phyloP scores from a whole-genome alignment of 768 basidiomycete species.

The Lepiota subincarnata region DNA sequence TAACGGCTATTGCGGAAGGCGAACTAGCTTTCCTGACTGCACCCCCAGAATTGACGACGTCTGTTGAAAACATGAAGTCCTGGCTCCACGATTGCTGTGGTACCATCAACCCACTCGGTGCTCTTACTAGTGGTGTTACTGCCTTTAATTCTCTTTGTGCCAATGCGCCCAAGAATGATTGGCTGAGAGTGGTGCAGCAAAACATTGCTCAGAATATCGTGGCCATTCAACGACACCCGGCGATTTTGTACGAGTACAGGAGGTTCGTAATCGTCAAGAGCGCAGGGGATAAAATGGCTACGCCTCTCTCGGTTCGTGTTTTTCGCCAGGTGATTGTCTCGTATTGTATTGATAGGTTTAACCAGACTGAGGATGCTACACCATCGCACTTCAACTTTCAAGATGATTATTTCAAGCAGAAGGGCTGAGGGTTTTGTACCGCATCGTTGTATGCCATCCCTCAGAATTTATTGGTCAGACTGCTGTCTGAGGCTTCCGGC shows the following conservation, averaged over 20 bases:
- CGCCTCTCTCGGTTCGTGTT: slow-evolving; percentile 44
- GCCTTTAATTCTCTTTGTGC: slow-evolving; percentile 35
- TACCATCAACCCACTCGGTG: slow-evolving; percentile 31
- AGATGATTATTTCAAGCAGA: slow-evolving; percentile 35
- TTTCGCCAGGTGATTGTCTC: neutral
- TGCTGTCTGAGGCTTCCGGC: neutral
- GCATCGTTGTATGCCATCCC: neutral
- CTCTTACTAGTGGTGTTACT: slow-evolving; percentile 40
- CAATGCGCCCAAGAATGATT: slow-evolving; percentile 26
- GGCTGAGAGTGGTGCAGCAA: slow-evolving; percentile 34
- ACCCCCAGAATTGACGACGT: slow-evolving; percentile 32
- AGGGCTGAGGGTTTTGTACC: neutral
- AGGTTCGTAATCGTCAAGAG: slow-evolving; percentile 60
- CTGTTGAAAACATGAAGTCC: slow-evolving; percentile 17
- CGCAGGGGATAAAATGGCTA: slow-evolving; percentile 24
- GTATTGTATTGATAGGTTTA: slow-evolving; percentile 2
- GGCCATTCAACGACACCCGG: slow-evolving; percentile 59
- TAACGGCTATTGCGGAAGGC: slow-evolving; percentile 53
- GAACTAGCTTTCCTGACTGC: slow-evolving; percentile 48
- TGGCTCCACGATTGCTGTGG: slow-evolving; percentile 40
- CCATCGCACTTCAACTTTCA: slow-evolving; percentile 48
- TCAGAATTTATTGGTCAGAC: too few species aligned
- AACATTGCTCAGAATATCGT: slow-evolving; percentile 47
- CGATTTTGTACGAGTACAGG: slow-evolving; percentile 55
- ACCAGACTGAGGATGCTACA: slow-evolving; percentile 55